Evolutionary conservation across 2,329 filamentous ascomycete genomes (phyloP).

Genomic region (Zalaria sp.): DNA sequence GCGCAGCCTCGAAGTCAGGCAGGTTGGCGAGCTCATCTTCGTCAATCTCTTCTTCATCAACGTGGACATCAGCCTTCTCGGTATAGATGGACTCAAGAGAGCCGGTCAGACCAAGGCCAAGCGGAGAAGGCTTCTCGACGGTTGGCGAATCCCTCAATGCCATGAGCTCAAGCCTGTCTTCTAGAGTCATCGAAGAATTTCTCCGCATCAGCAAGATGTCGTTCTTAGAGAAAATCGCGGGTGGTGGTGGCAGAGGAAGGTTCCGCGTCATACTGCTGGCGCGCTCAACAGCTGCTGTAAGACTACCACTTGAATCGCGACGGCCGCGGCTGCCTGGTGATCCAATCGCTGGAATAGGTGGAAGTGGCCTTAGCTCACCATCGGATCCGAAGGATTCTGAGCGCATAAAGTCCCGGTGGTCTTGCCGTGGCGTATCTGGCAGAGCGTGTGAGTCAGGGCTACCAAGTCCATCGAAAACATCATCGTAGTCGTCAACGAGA

Average conservation of each 20-base stretch:
- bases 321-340: conserved; percentile 34
- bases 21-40: conserved; percentile 21
- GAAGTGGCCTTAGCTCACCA: conserved; percentile 69
- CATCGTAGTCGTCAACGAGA: conserved; percentile 41
- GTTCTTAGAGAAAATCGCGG: conserved; percentile 54
- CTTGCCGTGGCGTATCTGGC: conserved; percentile 24
- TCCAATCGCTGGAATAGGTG: conserved; percentile 65
- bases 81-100: conserved; percentile 1
- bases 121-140: neutral
- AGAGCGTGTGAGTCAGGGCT: conserved; percentile 42
- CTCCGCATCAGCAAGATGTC: conserved; percentile 67
- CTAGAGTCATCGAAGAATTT: conserved; percentile 59
- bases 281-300: conserved; percentile 59
- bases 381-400: conserved; percentile 66
- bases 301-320: conserved; percentile 43
- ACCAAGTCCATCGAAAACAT: conserved; percentile 51
- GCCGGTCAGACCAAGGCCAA: neutral
- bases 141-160: conserved; percentile 29
- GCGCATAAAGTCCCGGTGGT: conserved; percentile 44
- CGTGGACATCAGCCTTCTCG: conserved; percentile 10
- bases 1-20: conserved; percentile 30
- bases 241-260: conserved; percentile 57
- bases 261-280: conserved; percentile 52
- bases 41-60: conserved; percentile 9
- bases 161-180: conserved; percentile 78